A percentile compares a stretch with the other conserved stretches of the same genome.
These are phyloP conservation scores for Colletotrichum sidae DNA, from an alignment of 2,329 filamentous ascomycete species.

Conservation along the genomic window DNA sequence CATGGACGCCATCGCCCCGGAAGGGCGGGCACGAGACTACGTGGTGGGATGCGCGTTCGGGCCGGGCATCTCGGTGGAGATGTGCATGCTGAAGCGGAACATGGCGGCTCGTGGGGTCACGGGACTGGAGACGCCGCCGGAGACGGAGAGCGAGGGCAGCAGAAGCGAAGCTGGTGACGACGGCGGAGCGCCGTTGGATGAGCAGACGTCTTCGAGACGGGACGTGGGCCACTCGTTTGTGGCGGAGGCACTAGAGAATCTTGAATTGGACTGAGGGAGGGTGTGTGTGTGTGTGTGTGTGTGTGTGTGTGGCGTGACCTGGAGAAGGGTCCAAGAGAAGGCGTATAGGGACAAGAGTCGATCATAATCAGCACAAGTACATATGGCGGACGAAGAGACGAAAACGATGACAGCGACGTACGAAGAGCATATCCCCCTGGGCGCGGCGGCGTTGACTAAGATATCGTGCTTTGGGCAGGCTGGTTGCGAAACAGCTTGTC, in stretches of 20 bases:
- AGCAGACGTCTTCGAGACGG: constrained; percentile 21
- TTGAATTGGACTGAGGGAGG: constrained; percentile 40
- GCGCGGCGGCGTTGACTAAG: constrained; percentile 22
- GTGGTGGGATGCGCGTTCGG: constrained; percentile 78
- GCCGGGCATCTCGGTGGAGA: constrained; percentile 75
- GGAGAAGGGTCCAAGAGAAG: background rate
- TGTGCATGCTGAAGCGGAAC: constrained; percentile 71
- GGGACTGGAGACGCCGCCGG: constrained; percentile 63
- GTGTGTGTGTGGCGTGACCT: background rate
- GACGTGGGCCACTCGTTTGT: constrained; percentile 38
- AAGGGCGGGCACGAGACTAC: constrained; percentile 62
- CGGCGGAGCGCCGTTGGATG: constrained; percentile 27
- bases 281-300: background rate
- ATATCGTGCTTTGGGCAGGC: constrained; percentile 7
- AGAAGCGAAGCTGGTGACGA: constrained; percentile 55
- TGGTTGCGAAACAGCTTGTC: background rate
- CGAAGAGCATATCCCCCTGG: constrained; percentile 18
- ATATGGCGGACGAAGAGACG: constrained; percentile 1
- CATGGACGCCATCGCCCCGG: constrained; percentile 68
- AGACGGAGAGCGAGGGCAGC: constrained; percentile 63
- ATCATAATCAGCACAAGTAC: background rate
- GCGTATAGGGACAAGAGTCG: background rate
- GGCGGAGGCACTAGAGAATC: constrained; percentile 38
- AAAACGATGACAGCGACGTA: background rate
- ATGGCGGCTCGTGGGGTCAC: constrained; percentile 44